These are phyloP conservation scores for Manihot esculenta DNA, from an alignment of 441 rosid genomes.

Conservation along the genomic window DNA sequence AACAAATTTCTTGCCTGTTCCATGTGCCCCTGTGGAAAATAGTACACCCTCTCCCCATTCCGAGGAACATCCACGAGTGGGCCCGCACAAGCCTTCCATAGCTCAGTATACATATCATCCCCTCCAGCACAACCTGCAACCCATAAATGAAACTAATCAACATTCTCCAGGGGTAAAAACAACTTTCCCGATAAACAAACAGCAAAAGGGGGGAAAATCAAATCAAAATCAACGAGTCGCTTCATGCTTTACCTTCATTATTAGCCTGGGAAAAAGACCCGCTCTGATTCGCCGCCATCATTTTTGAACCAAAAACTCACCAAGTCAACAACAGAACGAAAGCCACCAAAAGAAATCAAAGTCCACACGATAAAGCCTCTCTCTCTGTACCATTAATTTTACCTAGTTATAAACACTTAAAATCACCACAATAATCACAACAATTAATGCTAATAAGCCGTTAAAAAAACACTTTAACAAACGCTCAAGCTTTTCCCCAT, in stretches of 20 bases:
- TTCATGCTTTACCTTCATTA: conserved; percentile 36
- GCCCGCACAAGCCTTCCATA: conserved; percentile 96
- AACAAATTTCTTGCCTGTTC: conserved; percentile 59
- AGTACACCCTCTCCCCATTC: conserved; percentile 68
- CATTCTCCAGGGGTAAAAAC: neutral
- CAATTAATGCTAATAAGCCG: conserved; percentile 17
- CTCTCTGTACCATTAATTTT: conserved; percentile 13
- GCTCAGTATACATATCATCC: conserved; percentile 67
- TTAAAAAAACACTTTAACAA: conserved; percentile 22
- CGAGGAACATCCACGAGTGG: conserved; percentile 85
- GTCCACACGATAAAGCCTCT: neutral
- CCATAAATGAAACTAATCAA: conserved; percentile 17
- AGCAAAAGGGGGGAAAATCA: neutral
- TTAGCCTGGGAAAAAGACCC: conserved; percentile 41
- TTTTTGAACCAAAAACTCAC: conserved; percentile 19
- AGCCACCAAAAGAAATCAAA: conserved; percentile 13
- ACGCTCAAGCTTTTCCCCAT: conserved; percentile 18
- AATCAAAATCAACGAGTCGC: conserved; percentile 5
- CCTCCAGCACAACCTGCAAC: conserved; percentile 37
- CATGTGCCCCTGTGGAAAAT: conserved; percentile 95
- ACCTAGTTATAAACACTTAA: conserved; percentile 26
- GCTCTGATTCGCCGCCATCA: conserved; percentile 53
- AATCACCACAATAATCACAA: conserved; percentile 16
- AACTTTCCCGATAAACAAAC: conserved; percentile 27
- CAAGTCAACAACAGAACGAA: conserved; percentile 14